These are phyloP conservation scores for Penicillium nordicum DNA, from an alignment of 2,329 filamentous ascomycete species.

Conservation along the genomic window DNA sequence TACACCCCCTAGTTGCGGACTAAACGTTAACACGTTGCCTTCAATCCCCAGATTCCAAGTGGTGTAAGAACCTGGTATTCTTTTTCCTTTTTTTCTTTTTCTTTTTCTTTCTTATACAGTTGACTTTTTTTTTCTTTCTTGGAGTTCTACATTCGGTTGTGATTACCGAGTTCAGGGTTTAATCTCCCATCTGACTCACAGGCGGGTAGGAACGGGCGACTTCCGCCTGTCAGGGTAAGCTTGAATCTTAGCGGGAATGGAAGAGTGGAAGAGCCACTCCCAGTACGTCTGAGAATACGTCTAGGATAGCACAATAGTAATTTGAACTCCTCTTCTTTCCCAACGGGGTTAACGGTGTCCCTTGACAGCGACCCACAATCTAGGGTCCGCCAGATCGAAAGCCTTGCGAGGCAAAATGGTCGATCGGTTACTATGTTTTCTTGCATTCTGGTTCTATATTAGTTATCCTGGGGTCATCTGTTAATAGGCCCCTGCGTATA, in stretches of 20 bases:
- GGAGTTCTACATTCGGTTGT: constrained; percentile 16
- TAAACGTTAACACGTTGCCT: constrained; percentile 2
- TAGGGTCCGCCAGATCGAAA: constrained; percentile 19
- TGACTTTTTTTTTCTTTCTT: not conserved
- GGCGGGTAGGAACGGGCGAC: constrained; percentile 18
- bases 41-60: not conserved
- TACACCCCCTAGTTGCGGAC: constrained; percentile 5
- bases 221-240: constrained; percentile 9
- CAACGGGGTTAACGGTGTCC: constrained; percentile 17
- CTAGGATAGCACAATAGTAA: constrained; percentile 8
- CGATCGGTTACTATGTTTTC: constrained; percentile 6
- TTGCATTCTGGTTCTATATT: not conserved
- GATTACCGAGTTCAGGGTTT: constrained; percentile 18
- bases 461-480: constrained; percentile 2
- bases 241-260: not conserved
- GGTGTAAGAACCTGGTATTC: not conserved
- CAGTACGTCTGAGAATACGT: constrained; percentile 3
- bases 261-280: not conserved
- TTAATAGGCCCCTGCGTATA: not conserved
- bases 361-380: constrained; percentile 21
- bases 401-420: constrained; percentile 9
- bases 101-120: not conserved
- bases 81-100: not conserved
- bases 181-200: constrained; percentile 15
- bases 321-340: constrained; percentile 15